These are phyloP conservation scores for Scedosporium dehoogii DNA, from an alignment of 2,329 filamentous ascomycete species.

Conservation along the genomic window DNA sequence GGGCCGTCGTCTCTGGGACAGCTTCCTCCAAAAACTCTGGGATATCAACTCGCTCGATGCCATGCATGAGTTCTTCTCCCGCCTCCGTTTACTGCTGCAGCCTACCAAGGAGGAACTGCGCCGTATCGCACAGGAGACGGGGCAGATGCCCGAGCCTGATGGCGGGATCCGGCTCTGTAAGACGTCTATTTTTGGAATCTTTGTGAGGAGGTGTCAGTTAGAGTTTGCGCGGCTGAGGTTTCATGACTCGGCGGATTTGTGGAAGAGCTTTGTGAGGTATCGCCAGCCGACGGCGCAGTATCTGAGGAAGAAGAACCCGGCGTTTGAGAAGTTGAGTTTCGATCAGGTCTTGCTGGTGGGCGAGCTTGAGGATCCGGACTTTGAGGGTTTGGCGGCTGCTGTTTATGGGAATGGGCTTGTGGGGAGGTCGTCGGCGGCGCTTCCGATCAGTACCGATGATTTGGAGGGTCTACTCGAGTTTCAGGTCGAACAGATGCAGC, in stretches of 20 bases:
- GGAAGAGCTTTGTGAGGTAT: conserved; percentile 75
- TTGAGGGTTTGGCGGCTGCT: conserved; percentile 32
- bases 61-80: conserved; percentile 66
- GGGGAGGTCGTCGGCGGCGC: conserved; percentile 26
- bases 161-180: conserved; percentile 54
- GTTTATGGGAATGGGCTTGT: conserved; percentile 43
- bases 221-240: conserved; percentile 78
- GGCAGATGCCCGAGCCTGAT: conserved; percentile 21
- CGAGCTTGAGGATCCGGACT: conserved; percentile 39
- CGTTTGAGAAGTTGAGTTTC: conserved; percentile 46
- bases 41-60: conserved; percentile 70
- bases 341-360: conserved; percentile 44
- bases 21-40: conserved; percentile 76
- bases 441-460: conserved; percentile 64
- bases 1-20: conserved; percentile 77
- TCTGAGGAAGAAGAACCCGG: conserved; percentile 52
- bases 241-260: conserved; percentile 65
- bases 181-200: conserved; percentile 71
- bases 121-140: conserved; percentile 33
- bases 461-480: conserved; percentile 75
- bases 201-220: conserved; percentile 64
- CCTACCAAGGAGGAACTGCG: conserved; percentile 53
- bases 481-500: conserved; percentile 80
- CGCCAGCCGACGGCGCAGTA: conserved; percentile 62
- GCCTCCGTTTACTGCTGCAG: conserved; percentile 45